Evolutionary conservation across 805 yeast species (phyloP), one percentile per base, ranked within the genome.

Genomic region (Ogataea paradorogensis): DNA sequence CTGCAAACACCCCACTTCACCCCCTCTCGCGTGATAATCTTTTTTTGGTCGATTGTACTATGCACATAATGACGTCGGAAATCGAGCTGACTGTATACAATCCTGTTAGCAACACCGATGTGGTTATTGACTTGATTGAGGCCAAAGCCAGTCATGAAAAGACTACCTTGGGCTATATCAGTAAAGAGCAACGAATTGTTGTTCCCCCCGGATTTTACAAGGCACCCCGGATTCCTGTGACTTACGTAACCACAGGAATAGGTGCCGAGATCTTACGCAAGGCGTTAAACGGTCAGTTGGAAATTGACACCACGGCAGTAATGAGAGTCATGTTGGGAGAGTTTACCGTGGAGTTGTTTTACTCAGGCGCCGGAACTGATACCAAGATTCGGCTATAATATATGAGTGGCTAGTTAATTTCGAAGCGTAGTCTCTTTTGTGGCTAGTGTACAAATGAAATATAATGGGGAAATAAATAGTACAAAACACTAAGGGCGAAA

Each of bases 61-160:
- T 80, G 60, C 83, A 80, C 55, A 47, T 80, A 3, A 60, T 78
- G 59, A 61, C 73, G 0, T 73, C 80, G 1, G 78, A 77, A 32
- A 66, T 77, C 5, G 82, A 78, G 48, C 52, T 80, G 40, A 69
- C 71, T 0, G 62, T 78, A 0, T 75, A 54, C 56, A 80, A 80
- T 48, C 86, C 86, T 1, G 49, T 80, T 1, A 40, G 46, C 4
- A 78, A 80, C 49, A 55, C 66, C n/a, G 71, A 66, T 11, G 57
- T 74, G 1, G 50, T 58, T n/a, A 57, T 75, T 10, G 60, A 59
- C 8, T 58, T 80, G 14, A 43, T 63, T 14, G 65, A 65, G 27
- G 82, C 76, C 1, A 66, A 63, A 36, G 84, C 83, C 0, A 61
- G 62, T 1, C 69, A 70, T 45, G 67, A 74, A 31, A 78, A 68